These are phyloP conservation scores for Malassezia sympodialis DNA, from an alignment of 1,284 basidiomycete genomes.

Conservation along the genomic window DNA sequence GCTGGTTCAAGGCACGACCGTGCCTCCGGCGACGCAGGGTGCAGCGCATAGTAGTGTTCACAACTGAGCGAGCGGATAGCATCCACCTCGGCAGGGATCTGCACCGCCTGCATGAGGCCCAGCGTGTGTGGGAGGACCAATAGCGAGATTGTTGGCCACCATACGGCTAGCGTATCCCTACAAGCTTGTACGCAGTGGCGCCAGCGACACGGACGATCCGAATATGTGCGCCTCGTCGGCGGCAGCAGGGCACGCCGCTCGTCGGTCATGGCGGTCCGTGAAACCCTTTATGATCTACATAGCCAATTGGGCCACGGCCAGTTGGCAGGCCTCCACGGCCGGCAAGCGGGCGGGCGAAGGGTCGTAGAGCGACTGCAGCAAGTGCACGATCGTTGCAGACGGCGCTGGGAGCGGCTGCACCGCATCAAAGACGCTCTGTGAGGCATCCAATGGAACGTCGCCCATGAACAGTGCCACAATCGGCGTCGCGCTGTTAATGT, in stretches of 20 bases:
- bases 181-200: background rate
- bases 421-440: conserved; percentile 51
- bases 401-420: conserved; percentile 22
- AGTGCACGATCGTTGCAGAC: conserved; percentile 14
- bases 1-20: conserved; percentile 7
- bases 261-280: background rate
- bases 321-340: background rate
- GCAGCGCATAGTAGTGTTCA: conserved; percentile 10
- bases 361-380: conserved; percentile 46
- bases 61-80: conserved; percentile 17
- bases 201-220: background rate
- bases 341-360: background rate
- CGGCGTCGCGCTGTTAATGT: conserved; percentile 75
- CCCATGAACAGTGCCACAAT: conserved; percentile 64
- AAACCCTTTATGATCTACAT: background rate
- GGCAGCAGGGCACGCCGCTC: conserved; percentile 3
- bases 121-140: conserved; percentile 8
- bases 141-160: conserved; percentile 10
- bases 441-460: conserved; percentile 18
- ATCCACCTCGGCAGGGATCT: conserved; percentile 15
- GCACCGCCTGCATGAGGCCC: conserved; percentile 11
- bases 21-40: background rate
- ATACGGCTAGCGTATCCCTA: background rate
- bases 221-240: background rate
- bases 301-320: conserved; percentile 3